Evolutionary conservation across 2,329 filamentous ascomycete species (phyloP).

Genomic region (Cordyceps pruinosa): DNA sequence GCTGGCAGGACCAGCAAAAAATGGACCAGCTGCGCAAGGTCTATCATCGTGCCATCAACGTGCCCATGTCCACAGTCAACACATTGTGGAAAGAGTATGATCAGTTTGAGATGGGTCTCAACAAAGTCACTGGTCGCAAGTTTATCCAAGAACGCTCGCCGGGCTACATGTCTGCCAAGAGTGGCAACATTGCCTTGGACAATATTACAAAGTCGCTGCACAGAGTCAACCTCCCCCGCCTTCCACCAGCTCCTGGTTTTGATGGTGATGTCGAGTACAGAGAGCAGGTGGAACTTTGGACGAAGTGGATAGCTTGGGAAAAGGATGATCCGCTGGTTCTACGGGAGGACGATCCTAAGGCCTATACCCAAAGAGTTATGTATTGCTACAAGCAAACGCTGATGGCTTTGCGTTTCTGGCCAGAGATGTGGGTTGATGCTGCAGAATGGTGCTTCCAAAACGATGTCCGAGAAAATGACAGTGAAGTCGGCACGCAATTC

Average conservation of each 20-base stretch:
- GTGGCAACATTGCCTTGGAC: conserved; percentile 82
- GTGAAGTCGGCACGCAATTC: conserved; percentile 62
- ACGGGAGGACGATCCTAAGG: conserved; percentile 68
- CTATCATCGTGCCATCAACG: conserved; percentile 81
- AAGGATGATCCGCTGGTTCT: conserved; percentile 86
- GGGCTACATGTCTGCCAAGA: conserved; percentile 92
- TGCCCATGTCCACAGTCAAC: conserved; percentile 79
- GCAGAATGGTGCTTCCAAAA: conserved; percentile 88
- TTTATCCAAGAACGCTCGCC: conserved; percentile 90
- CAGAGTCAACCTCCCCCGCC: conserved; percentile 68
- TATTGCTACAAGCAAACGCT: conserved; percentile 91
- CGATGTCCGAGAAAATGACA: conserved; percentile 54
- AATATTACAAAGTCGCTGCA: conserved; percentile 74
- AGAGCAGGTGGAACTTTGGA: conserved; percentile 83
- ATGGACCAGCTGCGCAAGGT: conserved; percentile 89
- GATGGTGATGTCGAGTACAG: conserved; percentile 80
- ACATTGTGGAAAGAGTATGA: conserved; percentile 96
- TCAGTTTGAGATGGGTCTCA: conserved; percentile 86
- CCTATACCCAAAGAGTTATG: conserved; percentile 71
- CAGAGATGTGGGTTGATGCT: conserved; percentile 91
- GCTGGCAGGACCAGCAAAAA: conserved; percentile 97
- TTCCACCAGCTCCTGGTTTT: conserved; percentile 80
- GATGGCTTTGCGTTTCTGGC: conserved; percentile 91
- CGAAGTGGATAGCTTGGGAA: conserved; percentile 91
- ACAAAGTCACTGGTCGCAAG: conserved; percentile 90